Base-by-base conservation (phyloP, 169 alveolate genomes). In the Plasmodium coatneyi region DNA sequence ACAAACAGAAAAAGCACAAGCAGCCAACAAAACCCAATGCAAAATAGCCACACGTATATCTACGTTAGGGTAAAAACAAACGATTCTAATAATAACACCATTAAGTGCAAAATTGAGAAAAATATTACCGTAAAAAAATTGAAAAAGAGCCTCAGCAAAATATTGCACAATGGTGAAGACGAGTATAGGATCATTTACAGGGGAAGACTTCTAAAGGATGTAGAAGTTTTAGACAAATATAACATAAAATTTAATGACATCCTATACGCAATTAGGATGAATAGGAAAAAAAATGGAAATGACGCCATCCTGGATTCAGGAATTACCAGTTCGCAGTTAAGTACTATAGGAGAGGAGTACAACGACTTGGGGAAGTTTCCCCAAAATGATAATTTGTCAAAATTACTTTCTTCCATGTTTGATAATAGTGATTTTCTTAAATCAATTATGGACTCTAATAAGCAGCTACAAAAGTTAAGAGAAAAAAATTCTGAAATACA, bases 401-500 rank as follows among this genome's bases (percentile, higher is more conserved):
- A 92, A 83, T 84, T 84, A 71, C 71, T 92, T 70, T 83, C 92
- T 2, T 54, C 90, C 10, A 76, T 92, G 89, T 78, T 92, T 92
- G 95, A 84, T 84, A 54, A 92, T 43, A 82, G 89, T 60, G 92
- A 92, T 43, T 84, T 92, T 39, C 74, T 92, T 22, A 92, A 92
- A 92, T 83, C 92, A 19, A 81, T 84, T 19, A 83, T 92, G 92
- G 92, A 92, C 46, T 92, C 95, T 7, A 92, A 92, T 84, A 78
- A 83, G 43, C 92, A 92, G 43, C 39, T 92, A 16, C 79, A 92
- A 30, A 92, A 81, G 81, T 76, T 92, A 92, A 83, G 95, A 78
- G 93, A 92, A 32, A 78, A 92, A 41, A 81, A 81, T 80, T 70
- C 95, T 0, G 97, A 95, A 60, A 76, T 96, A 36, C 60, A 95